Percentiles rank a stretch among this genome's conserved stretches.
Evolutionary conservation across 1,139 yeast species (phyloP).

Genomic region (Saccharomycopsis hybrid): DNA sequence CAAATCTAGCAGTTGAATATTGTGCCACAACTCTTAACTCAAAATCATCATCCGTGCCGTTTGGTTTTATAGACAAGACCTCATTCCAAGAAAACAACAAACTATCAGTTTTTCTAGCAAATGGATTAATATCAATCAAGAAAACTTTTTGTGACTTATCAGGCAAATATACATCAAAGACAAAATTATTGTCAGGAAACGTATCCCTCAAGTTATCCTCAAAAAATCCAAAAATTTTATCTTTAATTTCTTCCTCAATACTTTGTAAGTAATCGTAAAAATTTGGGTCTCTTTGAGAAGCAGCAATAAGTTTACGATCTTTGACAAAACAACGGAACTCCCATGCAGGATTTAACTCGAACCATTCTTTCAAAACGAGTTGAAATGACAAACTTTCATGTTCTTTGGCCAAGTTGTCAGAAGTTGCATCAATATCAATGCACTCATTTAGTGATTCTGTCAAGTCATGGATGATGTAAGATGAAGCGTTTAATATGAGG

Average conservation of each 20-base stretch:
- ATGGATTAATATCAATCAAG: slow-evolving; percentile 83
- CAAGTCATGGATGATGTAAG: slow-evolving; percentile 80
- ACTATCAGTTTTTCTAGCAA: slow-evolving; percentile 68
- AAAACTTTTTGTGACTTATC: slow-evolving; percentile 59
- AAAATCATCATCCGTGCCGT: slow-evolving; percentile 29
- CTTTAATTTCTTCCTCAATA: slow-evolving; percentile 40
- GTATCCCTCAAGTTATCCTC: slow-evolving; percentile 39
- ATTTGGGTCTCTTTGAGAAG: slow-evolving; percentile 81
- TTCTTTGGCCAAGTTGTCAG: slow-evolving; percentile 23
- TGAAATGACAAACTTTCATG: slow-evolving; percentile 38
- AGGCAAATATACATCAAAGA: slow-evolving; percentile 78
- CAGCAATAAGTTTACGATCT: slow-evolving; percentile 56
- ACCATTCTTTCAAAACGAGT: slow-evolving; percentile 77
- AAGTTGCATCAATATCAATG: slow-evolving; percentile 23
- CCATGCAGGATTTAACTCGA: slow-evolving; percentile 73
- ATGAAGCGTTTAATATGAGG: slow-evolving; percentile 75
- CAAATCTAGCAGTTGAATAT: slow-evolving; percentile 66
- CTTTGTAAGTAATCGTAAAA: slow-evolving; percentile 61
- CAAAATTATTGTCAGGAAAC: slow-evolving; percentile 53
- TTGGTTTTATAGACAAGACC: slow-evolving; percentile 29
- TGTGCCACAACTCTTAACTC: slow-evolving; percentile 65
- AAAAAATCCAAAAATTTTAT: slow-evolving; percentile 50
- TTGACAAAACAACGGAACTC: slow-evolving; percentile 84
- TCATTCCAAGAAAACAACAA: slow-evolving; percentile 83
- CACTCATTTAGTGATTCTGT: slow-evolving; percentile 55